These are phyloP conservation scores for Pseudogymnoascus sp. DNA, from an alignment of 2,329 filamentous ascomycete genomes.

Conservation along the genomic window DNA sequence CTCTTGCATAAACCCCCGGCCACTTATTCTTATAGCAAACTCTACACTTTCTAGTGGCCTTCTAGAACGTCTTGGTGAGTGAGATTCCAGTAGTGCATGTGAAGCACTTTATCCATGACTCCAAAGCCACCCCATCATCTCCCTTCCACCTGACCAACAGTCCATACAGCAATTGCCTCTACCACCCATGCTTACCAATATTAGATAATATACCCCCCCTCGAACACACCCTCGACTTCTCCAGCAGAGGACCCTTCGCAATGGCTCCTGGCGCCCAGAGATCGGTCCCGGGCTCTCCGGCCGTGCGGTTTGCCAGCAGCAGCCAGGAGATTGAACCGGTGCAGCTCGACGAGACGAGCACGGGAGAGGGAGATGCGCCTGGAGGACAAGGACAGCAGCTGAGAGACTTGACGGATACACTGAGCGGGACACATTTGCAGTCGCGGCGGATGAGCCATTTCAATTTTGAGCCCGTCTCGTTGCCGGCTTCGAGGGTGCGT, in stretches of 20 bases:
- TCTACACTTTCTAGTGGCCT: neutral
- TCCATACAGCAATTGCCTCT: neutral
- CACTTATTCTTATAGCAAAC: neutral
- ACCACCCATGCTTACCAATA: neutral
- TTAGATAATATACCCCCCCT: neutral
- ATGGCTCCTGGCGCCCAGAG: constrained; percentile 14
- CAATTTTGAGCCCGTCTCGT: constrained; percentile 81
- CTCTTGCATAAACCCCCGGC: neutral
- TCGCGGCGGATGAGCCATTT: constrained; percentile 78
- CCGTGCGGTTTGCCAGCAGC: constrained; percentile 65
- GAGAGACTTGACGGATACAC: constrained; percentile 52
- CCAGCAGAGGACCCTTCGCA: neutral
- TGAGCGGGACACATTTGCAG: constrained; percentile 71
- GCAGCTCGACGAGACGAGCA: constrained; percentile 25
- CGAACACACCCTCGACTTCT: neutral
- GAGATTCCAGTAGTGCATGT: neutral
- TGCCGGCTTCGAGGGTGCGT: constrained; percentile 76
- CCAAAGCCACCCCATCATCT: neutral
- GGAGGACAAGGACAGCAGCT: constrained; percentile 20
- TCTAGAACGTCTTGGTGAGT: neutral
- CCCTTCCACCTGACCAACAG: neutral
- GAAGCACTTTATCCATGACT: neutral
- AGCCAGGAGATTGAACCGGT: constrained; percentile 61
- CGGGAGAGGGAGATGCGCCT: constrained; percentile 26
- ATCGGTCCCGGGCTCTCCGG: constrained; percentile 30